Evolutionary conservation across 164 flowering plant species (phyloP).

Genomic region (Malania oleifera): DNA sequence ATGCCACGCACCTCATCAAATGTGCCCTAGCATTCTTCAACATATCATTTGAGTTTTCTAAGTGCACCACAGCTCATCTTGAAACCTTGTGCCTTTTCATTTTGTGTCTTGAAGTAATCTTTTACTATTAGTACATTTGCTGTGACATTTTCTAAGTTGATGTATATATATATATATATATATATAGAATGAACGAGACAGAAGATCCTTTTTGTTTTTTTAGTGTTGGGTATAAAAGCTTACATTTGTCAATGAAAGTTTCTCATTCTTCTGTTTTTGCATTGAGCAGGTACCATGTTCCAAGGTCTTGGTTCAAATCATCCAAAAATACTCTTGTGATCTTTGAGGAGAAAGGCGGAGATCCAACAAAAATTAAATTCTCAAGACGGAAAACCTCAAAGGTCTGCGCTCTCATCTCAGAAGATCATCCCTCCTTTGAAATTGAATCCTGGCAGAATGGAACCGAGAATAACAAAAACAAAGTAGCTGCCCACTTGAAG

Average conservation of each 20-base stretch:
- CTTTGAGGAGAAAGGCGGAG: slow-evolving; percentile 95
- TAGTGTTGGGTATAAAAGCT: too few species aligned
- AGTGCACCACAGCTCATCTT: too few species aligned
- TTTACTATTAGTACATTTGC: too few species aligned
- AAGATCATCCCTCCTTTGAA: slow-evolving; percentile 49
- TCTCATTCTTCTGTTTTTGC: slow-evolving; percentile 12
- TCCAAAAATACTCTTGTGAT: slow-evolving; percentile 80
- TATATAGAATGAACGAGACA: too few species aligned
- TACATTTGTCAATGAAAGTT: not conserved
- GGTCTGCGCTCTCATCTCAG: slow-evolving; percentile 47
- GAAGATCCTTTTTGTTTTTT: too few species aligned
- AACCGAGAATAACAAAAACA: slow-evolving; percentile 10
- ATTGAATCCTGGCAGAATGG: slow-evolving; percentile 25
- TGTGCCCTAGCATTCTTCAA: too few species aligned
- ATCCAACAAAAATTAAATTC: slow-evolving; percentile 66
- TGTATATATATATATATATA: too few species aligned
- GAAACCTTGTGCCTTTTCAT: too few species aligned
- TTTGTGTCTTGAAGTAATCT: too few species aligned
- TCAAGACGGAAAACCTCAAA: slow-evolving; percentile 56
- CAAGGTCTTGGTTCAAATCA: slow-evolving; percentile 95
- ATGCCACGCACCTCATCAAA: too few species aligned
- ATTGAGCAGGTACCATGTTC: slow-evolving; percentile 84
- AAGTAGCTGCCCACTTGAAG: slow-evolving; percentile 38
- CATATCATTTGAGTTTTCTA: too few species aligned
- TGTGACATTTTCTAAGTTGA: too few species aligned